Percentiles rank a stretch among this genome's conserved stretches.
Evolutionary conservation across 2,329 filamentous ascomycete genomes (phyloP).

Genomic region (Drechslerella coelobrocha): DNA sequence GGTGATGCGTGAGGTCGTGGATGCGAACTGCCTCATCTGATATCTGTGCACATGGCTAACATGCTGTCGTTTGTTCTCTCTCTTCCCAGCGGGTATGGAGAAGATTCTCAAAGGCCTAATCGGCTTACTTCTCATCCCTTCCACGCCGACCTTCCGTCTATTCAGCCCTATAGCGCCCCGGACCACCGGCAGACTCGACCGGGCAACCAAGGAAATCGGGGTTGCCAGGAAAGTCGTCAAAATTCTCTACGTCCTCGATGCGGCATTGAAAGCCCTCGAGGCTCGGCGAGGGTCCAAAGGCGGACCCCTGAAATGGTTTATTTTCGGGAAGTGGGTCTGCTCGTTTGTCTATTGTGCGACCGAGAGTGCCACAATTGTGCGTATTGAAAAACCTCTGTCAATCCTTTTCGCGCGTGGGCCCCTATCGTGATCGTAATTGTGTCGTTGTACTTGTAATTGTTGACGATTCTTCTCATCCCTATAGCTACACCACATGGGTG

Average conservation of each 20-base stretch:
- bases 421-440: not conserved
- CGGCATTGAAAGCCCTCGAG: conserved; percentile 41
- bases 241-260: conserved; percentile 46
- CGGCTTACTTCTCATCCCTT: conserved; percentile 38
- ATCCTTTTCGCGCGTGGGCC: not conserved
- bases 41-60: not conserved
- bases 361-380: conserved; percentile 45
- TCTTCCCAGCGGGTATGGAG: conserved; percentile 40
- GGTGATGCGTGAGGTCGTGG: too few species aligned
- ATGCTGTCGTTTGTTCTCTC: not conserved
- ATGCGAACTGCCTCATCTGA: not conserved
- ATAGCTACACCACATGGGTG: conserved; percentile 42
- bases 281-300: conserved; percentile 33
- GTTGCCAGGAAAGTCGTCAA: conserved; percentile 47
- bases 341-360: conserved; percentile 42
- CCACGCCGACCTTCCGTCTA: conserved; percentile 19
- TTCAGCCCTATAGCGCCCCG: conserved; percentile 19
- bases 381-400: too few species aligned
- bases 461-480: not conserved
- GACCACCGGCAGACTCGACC: conserved; percentile 21
- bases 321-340: conserved; percentile 48
- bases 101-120: conserved; percentile 48
- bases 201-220: conserved; percentile 30
- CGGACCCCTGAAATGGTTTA: conserved; percentile 45
- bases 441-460: too few species aligned